phyloP scores from a whole-genome alignment of 2,329 filamentous ascomycete genomes.

The Penicillium janthinellum region DNA sequence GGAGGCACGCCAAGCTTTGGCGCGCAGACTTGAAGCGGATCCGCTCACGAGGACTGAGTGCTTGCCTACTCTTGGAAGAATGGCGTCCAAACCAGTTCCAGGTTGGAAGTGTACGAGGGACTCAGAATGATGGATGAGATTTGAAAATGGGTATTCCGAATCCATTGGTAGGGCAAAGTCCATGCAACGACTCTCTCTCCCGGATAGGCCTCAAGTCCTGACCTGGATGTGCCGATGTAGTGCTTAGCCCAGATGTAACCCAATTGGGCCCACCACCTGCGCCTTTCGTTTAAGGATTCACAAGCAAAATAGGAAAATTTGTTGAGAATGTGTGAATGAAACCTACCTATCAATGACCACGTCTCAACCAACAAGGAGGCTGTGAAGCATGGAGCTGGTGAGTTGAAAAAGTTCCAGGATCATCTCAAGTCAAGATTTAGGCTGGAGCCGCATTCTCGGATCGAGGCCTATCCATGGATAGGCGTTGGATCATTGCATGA shows the following conservation, averaged over 20 bases:
- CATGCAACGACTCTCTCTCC: no score
- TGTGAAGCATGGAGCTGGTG: no score
- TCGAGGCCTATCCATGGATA: no score
- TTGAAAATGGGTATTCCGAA: not conserved
- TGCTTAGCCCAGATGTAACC: not conserved
- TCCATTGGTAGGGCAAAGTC: no score
- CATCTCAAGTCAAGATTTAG: no score
- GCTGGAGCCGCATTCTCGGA: no score
- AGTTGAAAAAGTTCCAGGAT: no score
- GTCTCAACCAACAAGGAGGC: no score
- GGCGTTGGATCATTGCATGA: no score
- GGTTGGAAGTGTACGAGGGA: not conserved
- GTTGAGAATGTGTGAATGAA: not conserved
- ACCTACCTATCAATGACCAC: no score
- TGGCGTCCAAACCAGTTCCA: not conserved
- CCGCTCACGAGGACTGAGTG: slow-evolving; percentile 4
- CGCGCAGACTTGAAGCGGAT: slow-evolving; percentile 7
- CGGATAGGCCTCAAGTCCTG: no score
- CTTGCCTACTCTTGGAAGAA: not conserved
- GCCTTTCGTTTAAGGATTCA: not conserved
- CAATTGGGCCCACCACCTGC: not conserved
- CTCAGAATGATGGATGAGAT: not conserved
- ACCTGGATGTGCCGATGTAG: not conserved
- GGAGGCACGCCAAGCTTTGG: slow-evolving; percentile 14
- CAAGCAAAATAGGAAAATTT: no score